phyloP scores from a whole-genome alignment of 2,329 filamentous ascomycete species.

The Basipetospora chlamydospora region DNA sequence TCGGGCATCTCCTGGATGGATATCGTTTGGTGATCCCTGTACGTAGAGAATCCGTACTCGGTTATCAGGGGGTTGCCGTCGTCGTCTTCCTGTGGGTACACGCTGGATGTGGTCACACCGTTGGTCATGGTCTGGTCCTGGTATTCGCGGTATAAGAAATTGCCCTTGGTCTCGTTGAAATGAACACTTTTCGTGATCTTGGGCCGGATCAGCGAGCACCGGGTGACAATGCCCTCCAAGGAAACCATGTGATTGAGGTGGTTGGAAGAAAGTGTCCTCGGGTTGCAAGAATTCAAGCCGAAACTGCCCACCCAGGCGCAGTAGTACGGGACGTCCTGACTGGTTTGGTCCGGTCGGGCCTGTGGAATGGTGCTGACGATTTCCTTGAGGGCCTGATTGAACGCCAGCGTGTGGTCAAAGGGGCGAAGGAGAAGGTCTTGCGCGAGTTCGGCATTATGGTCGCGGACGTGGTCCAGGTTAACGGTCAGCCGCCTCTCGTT shows the following conservation, averaged over 20 bases:
- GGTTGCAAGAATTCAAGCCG: constrained; percentile 87
- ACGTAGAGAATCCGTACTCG: constrained; percentile 91
- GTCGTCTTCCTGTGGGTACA: constrained; percentile 88
- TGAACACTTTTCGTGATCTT: constrained; percentile 99
- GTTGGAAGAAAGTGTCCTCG: constrained; percentile 73
- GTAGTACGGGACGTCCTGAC: constrained; percentile 76
- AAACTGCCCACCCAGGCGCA: constrained; percentile 97
- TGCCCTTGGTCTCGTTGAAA: constrained; percentile 75
- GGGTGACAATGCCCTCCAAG: constrained; percentile 91
- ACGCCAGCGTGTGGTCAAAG: constrained; percentile 78
- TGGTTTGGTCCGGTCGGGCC: constrained; percentile 59
- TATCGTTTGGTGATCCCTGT: constrained; percentile 92
- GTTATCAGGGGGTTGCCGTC: constrained; percentile 85
- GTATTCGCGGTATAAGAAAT: constrained; percentile 83
- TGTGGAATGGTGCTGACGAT: constrained; percentile 69
- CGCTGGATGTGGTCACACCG: constrained; percentile 74
- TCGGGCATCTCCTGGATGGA: constrained; percentile 98
- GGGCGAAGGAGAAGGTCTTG: constrained; percentile 65
- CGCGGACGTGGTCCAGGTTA: constrained; percentile 79
- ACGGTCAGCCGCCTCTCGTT: constrained; percentile 51
- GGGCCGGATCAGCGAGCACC: constrained; percentile 85
- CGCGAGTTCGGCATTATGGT: constrained; percentile 73
- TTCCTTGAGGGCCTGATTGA: constrained; percentile 80
- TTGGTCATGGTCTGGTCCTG: constrained; percentile 96
- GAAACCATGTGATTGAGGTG: constrained; percentile 96